Conservation (phyloP, 768 basidiomycete genomes). For the Lactarius indigo region DNA sequence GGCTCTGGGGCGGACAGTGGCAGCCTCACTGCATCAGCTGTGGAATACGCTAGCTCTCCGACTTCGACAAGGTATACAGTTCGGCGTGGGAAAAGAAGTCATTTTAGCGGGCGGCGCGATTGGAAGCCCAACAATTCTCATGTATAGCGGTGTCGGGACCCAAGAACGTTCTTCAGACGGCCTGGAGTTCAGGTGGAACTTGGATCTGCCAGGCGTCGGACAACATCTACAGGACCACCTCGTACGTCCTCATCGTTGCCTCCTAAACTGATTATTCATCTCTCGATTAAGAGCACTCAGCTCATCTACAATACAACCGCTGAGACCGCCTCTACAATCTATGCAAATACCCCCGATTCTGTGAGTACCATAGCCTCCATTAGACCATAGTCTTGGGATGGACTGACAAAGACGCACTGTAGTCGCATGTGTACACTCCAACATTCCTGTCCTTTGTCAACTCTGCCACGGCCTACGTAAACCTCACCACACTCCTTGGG, state of each 20-base stretch:
- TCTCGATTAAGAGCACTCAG: conserved; percentile 32
- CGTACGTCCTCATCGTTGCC: conserved; percentile 29
- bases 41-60: conserved; percentile 45
- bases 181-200: conserved; percentile 43
- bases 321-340: conserved; percentile 36
- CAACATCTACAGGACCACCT: conserved; percentile 57
- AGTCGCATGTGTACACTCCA: conserved; percentile 27
- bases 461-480: conserved; percentile 59
- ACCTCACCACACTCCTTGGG: conserved; percentile 46
- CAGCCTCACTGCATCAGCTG: conserved; percentile 41
- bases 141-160: conserved; percentile 61
- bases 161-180: conserved; percentile 44
- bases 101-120: conserved; percentile 48
- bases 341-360: not conserved
- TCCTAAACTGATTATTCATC: not conserved
- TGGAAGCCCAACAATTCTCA: conserved; percentile 52
- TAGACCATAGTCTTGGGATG: not conserved
- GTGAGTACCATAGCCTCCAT: not conserved
- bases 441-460: conserved; percentile 56
- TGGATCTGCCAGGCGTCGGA: conserved; percentile 57
- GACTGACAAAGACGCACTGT: conserved; percentile 2
- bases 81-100: conserved; percentile 60
- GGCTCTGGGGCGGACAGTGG: conserved; percentile 33
- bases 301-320: conserved; percentile 38
- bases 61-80: conserved; percentile 39